Evolutionary conservation across 148 eudicot species (phyloP).

Genomic region (Silene uniflora): DNA sequence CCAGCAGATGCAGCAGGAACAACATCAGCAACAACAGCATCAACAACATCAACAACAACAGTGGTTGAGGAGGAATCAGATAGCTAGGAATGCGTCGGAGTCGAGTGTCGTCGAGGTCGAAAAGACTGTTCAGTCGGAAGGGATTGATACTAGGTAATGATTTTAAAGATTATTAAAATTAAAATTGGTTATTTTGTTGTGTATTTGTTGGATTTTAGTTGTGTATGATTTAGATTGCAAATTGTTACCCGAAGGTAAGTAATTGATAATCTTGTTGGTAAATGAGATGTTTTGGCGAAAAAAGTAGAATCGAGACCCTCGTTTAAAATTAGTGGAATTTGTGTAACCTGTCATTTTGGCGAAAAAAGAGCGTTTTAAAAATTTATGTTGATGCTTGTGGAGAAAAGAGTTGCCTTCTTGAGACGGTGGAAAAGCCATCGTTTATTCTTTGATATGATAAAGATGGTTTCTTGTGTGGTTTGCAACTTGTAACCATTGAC

Average conservation of each 20-base stretch:
- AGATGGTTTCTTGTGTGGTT: background rate
- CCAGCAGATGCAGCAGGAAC: constrained; percentile 14
- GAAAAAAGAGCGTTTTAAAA: too few relatives aligned
- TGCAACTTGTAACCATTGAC: background rate
- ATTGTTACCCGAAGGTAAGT: background rate
- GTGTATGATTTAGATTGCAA: background rate
- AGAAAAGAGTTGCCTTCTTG: background rate
- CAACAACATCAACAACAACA: constrained; percentile 37
- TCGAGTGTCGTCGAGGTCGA: constrained; percentile 54
- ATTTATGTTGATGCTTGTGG: background rate
- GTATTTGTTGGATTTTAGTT: background rate
- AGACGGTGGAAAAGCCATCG: background rate
- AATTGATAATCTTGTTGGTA: background rate
- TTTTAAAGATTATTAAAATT: background rate
- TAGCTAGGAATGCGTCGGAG: constrained; percentile 27
- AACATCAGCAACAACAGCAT: constrained; percentile 5
- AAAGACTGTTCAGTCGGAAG: constrained; percentile 76
- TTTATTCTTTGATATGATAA: background rate
- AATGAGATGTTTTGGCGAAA: background rate
- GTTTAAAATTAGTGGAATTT: too few relatives aligned
- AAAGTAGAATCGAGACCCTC: background rate
- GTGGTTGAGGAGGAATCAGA: constrained; percentile 67
- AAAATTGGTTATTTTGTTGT: background rate
- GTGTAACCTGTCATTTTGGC: too few relatives aligned
- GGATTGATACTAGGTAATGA: constrained; percentile 50